Base-by-base conservation (phyloP, 1,284 basidiomycete species). In the Pyrrhoderma lamaoense region DNA sequence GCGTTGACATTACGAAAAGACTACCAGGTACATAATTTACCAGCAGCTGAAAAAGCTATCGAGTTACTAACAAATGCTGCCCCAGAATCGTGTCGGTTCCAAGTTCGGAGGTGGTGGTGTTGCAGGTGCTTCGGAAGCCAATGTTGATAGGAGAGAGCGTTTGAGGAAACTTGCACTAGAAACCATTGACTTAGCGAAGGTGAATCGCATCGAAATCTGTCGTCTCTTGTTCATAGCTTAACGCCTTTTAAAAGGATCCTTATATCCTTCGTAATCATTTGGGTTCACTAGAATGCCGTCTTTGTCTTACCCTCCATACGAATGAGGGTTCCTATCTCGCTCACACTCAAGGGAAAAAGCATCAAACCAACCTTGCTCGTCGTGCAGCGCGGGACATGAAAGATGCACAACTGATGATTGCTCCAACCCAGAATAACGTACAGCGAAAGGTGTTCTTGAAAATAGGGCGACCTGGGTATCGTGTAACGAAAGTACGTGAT, bases 281-380 rank as follows among this genome's bases (percentile, higher is more conserved):
- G 52, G 86, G 96, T 40, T 96, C 93, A 8, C 80, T 99, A 49
- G 96, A 99, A 79, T 99, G 96, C 71, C 89, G 95, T 61, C 80
- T 99, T 36, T 99, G 96, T 67, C 73, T 99, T 36, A 99, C 96
- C 0, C 79, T 99, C 4, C 96, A 99, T 71, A 97, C 96, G 21
- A 99, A 99, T 65, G 96, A 99, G 71, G 96, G 96, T 22, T 97
- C 93, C 18, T 99, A 99, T 67, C 86, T 99, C 44, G 95, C 96
- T 0, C 96, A 99, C 62, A 99, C 96, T 0, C 96, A 99, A 72
- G 96, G 96, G 25, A 99, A 99, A 73, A 99, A 99, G 67, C 96
- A 99, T 65, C 96, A 99, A 67, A 97, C 95, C 1, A 99, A 99
- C 65, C 82, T 99, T 34, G 96, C 95, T 3, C 81, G 96, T 42